Evolutionary conservation across 2,329 filamentous ascomycete species (phyloP).

Genomic region (Endothia cerciana): DNA sequence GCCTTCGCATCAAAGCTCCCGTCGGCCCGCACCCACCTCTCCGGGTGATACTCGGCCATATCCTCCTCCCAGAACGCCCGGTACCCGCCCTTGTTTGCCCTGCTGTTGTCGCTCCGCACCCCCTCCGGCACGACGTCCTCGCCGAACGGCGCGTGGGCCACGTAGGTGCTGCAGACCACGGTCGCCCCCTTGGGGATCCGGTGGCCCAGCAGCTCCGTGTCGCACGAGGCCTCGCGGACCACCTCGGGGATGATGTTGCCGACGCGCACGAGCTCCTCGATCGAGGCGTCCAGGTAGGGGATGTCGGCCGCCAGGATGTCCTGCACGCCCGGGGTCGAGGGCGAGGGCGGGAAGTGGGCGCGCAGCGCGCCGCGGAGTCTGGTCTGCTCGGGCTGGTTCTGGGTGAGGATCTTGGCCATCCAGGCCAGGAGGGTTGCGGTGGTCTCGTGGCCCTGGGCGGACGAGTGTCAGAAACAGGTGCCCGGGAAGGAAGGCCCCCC

Average conservation of each 20-base stretch:
- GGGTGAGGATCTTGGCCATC: constrained; percentile 27
- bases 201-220: constrained; percentile 21
- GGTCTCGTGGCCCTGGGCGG: constrained; percentile 22
- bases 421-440: constrained; percentile 24
- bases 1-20: constrained; percentile 24
- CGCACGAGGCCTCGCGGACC: constrained; percentile 21
- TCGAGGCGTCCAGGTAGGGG: constrained; percentile 25
- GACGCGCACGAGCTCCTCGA: constrained; percentile 25
- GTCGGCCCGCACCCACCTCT: constrained; percentile 22
- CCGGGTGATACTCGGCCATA: constrained; percentile 16
- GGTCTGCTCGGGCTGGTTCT: constrained; percentile 7
- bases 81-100: constrained; percentile 12
- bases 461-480: not conserved
- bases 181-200: constrained; percentile 19
- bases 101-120: constrained; percentile 16
- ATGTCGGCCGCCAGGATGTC: constrained; percentile 23
- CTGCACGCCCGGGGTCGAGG: constrained; percentile 11
- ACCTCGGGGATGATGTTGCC: constrained; percentile 22
- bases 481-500: not conserved
- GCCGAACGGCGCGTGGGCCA: constrained; percentile 22
- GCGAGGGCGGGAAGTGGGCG: constrained; percentile 8
- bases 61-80: constrained; percentile 20
- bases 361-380: constrained; percentile 22
- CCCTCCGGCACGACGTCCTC: constrained; percentile 11
- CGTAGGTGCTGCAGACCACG: constrained; percentile 24